Conservation (phyloP, 805 yeast species). For the Candida oleophila region DNA sequence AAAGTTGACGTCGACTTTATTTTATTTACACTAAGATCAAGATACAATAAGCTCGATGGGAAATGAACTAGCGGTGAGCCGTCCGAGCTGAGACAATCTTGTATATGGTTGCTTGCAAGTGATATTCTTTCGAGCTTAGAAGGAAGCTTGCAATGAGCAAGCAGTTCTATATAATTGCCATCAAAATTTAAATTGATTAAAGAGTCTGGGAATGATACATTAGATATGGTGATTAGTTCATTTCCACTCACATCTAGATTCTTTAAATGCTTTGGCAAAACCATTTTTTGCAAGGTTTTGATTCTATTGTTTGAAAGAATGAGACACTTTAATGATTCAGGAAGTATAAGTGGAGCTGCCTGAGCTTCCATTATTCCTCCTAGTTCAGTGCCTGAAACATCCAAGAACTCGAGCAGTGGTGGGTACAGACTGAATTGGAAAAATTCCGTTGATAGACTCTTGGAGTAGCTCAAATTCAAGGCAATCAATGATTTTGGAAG, state of each 20-base stretch:
- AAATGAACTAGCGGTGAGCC: neutral
- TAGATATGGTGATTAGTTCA: neutral
- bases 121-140: neutral
- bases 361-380: neutral
- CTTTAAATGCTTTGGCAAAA: neutral
- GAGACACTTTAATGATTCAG: neutral
- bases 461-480: neutral
- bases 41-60: neutral
- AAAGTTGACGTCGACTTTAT: neutral
- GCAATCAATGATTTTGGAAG: neutral
- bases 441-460: neutral
- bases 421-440: neutral
- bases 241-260: neutral
- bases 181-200: neutral
- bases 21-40: conserved; percentile 2
- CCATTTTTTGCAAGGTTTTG: neutral
- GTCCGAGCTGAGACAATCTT: neutral
- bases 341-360: neutral
- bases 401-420: neutral
- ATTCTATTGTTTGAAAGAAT: neutral
- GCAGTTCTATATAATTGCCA: neutral
- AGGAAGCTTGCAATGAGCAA: neutral
- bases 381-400: neutral
- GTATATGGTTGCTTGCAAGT: neutral
- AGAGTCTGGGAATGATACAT: neutral